Evolutionary conservation across 2,329 filamentous ascomycete genomes (phyloP).

Genomic region (Colletotrichum eremochloae): DNA sequence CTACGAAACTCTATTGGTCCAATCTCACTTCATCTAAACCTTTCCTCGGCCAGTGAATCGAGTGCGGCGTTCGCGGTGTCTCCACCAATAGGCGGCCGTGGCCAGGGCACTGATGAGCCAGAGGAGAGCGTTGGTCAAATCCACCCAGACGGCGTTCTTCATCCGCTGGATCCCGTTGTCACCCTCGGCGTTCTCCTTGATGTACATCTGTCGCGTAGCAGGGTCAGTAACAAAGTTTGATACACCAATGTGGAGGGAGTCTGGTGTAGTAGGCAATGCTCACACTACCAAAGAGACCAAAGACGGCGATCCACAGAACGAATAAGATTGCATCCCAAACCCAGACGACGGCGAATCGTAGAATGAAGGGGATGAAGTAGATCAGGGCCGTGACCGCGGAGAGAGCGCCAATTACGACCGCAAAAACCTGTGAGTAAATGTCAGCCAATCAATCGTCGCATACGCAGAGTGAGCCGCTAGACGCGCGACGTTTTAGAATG

Average conservation of each 20-base stretch:
- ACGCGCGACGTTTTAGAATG: neutral
- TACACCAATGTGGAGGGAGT: neutral
- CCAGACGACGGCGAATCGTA: slow-evolving; percentile 68
- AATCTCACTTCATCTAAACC: slow-evolving; percentile 54
- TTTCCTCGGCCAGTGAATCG: slow-evolving; percentile 72
- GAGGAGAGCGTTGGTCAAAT: slow-evolving; percentile 79
- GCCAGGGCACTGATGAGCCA: slow-evolving; percentile 77
- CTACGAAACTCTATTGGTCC: neutral
- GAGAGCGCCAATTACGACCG: slow-evolving; percentile 76
- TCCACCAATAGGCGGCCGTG: slow-evolving; percentile 70
- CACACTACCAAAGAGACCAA: slow-evolving; percentile 83
- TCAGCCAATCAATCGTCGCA: neutral
- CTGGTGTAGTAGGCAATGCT: slow-evolving; percentile 33
- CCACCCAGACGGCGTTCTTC: slow-evolving; percentile 90
- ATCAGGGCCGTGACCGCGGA: slow-evolving; percentile 74
- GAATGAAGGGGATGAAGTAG: slow-evolving; percentile 74
- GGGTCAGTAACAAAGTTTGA: neutral
- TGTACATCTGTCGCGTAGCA: slow-evolving; percentile 69
- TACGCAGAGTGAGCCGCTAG: neutral
- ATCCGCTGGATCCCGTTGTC: slow-evolving; percentile 77
- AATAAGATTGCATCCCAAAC: slow-evolving; percentile 80
- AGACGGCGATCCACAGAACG: slow-evolving; percentile 84
- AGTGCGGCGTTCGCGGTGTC: slow-evolving; percentile 63
- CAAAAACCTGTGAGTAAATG: slow-evolving; percentile 71
- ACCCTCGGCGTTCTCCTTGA: slow-evolving; percentile 75